phyloP scores from a whole-genome alignment of 371 early-diverging fungal species.

The Lichtheimia hyalospora region DNA sequence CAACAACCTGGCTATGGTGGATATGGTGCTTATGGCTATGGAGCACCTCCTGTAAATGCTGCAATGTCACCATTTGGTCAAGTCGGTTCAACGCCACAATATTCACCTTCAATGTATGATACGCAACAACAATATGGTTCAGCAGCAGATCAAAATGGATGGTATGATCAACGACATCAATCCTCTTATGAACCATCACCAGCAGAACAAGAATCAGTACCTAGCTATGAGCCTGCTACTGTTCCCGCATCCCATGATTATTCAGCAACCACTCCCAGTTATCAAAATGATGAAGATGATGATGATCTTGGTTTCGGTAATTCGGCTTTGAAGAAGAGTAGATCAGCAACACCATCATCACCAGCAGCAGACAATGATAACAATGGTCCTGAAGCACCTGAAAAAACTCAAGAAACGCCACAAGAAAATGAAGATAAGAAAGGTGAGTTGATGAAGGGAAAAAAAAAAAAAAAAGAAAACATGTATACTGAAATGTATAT shows the following conservation, averaged over 20 bases:
- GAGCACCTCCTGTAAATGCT: slow-evolving; percentile 17
- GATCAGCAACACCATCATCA: slow-evolving; percentile 9
- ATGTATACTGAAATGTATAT: background rate
- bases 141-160: background rate
- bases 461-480: slow-evolving; percentile 2
- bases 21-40: slow-evolving; percentile 24
- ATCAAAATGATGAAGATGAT: slow-evolving; percentile 19
- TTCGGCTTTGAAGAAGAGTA: slow-evolving; percentile 25
- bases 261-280: background rate
- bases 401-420: slow-evolving; percentile 7
- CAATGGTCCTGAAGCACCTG: slow-evolving; percentile 3
- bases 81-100: background rate
- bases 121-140: background rate
- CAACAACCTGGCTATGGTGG: slow-evolving; percentile 9
- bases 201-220: slow-evolving; percentile 4
- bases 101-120: background rate
- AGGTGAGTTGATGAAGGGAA: slow-evolving; percentile 17
- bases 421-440: slow-evolving; percentile 12
- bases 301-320: slow-evolving; percentile 64
- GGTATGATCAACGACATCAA: slow-evolving; percentile 10
- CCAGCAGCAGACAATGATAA: slow-evolving; percentile 9
- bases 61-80: slow-evolving; percentile 35
- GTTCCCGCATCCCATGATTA: background rate
- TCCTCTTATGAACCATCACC: slow-evolving; percentile 3
- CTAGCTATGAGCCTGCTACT: slow-evolving; percentile 18